phyloP scores from a whole-genome alignment of 148 eudicot genomes.

The Beta vulgaris region DNA sequence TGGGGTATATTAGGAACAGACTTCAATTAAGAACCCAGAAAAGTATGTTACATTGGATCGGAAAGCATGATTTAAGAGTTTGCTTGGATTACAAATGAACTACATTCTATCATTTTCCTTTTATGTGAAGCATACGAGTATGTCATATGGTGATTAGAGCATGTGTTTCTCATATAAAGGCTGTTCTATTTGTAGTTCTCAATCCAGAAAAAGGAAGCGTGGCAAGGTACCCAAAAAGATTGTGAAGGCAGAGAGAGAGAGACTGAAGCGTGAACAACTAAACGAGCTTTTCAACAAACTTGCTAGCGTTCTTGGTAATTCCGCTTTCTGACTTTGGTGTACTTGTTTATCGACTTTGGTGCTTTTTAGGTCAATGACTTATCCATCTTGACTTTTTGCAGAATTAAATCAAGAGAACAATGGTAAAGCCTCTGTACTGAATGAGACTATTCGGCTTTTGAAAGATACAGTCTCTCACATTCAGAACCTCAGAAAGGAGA shows the following conservation, averaged over 20 bases:
- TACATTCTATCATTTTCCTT: not conserved
- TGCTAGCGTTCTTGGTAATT: constrained; percentile 72
- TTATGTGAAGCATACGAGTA: not conserved
- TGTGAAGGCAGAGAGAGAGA: constrained; percentile 84
- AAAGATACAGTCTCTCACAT: constrained; percentile 59
- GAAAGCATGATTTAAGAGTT: not conserved
- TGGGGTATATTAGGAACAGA: too few relatives aligned
- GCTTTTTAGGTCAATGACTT: not conserved
- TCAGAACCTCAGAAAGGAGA: constrained; percentile 58
- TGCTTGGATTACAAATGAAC: not conserved
- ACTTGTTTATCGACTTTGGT: not conserved
- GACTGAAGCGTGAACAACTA: constrained; percentile 80
- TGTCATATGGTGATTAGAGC: not conserved
- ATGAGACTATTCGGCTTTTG: constrained; percentile 57
- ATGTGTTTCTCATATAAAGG: not conserved
- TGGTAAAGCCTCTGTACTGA: constrained; percentile 69
- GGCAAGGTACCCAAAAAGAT: constrained; percentile 57
- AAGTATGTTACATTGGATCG: too few relatives aligned
- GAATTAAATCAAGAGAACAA: constrained; percentile 54
- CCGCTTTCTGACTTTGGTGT: constrained; percentile 2
- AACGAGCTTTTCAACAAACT: constrained; percentile 70
- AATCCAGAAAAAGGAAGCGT: constrained; percentile 45
- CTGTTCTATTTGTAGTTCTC: constrained; percentile 37
- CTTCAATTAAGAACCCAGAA: too few relatives aligned
- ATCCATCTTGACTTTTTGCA: constrained; percentile 30